These are phyloP conservation scores for Dispira parvispora DNA, from an alignment of 192 early-diverging fungal species.

Conservation along the genomic window DNA sequence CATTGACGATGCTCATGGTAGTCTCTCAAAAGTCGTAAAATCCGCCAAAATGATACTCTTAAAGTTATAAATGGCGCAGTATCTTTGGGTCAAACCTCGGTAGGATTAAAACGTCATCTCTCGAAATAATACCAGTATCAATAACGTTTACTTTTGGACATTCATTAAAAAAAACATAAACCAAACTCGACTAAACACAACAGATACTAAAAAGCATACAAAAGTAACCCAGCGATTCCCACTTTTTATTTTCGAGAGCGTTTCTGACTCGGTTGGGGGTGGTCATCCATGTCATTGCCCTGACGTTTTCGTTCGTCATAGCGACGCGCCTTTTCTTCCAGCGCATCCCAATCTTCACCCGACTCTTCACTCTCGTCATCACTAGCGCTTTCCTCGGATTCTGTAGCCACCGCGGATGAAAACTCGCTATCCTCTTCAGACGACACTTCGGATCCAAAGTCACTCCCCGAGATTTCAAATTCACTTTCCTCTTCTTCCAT, in stretches of 20 bases:
- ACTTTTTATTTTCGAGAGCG: constrained; percentile 2
- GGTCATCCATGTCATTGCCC: constrained; percentile 10
- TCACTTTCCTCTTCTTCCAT: constrained; percentile 44
- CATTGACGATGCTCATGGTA: no score
- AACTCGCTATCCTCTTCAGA: constrained; percentile 22
- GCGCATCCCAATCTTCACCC: constrained; percentile 67
- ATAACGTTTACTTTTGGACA: neutral
- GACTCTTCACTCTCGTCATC: constrained; percentile 36
- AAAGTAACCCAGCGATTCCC: no score
- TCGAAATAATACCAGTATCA: no score
- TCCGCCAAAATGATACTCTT: no score
- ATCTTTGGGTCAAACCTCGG: no score
- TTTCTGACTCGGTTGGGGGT: constrained; percentile 3
- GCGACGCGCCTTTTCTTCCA: constrained; percentile 58
- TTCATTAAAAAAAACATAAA: neutral
- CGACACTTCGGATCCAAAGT: constrained; percentile 29
- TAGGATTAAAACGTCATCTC: no score
- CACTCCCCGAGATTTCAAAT: constrained; percentile 39
- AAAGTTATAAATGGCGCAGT: no score
- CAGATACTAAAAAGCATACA: no score
- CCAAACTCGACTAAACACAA: neutral
- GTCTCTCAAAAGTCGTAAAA: no score
- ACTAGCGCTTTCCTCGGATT: constrained; percentile 23
- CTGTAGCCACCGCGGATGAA: constrained; percentile 13
- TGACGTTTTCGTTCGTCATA: constrained; percentile 27